A percentile compares a stretch with the other conserved stretches of the same genome.
Conservation (phyloP, 441 rosid genomes). For the Pelargonium exstipulatum region DNA sequence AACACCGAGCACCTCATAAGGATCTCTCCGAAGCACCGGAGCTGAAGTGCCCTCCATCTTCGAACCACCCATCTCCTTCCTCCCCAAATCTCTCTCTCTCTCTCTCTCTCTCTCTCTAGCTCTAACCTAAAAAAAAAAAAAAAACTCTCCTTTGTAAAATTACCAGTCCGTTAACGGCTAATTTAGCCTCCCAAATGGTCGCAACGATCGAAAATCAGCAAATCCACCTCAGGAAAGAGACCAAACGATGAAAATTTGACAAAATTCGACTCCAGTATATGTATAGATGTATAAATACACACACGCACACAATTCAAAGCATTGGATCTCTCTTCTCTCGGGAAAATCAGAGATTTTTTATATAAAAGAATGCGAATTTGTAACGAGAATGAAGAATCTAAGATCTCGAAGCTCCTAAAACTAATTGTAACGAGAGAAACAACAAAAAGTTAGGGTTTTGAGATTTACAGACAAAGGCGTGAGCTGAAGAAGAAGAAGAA, state of each 20-base stretch:
- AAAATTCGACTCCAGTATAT: neutral
- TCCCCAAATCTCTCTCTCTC: neutral
- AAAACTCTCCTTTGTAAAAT: neutral
- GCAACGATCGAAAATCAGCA: neutral
- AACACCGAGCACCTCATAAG: constrained; percentile 80
- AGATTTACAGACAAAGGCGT: constrained; percentile 12
- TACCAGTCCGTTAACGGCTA: neutral
- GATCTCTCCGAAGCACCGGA: constrained; percentile 65
- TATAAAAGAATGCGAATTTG: neutral
- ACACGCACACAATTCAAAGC: constrained; percentile 24
- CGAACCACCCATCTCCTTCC: constrained; percentile 44
- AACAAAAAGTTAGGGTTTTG: constrained; percentile 16
- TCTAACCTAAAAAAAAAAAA: neutral
- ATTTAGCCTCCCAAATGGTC: neutral
- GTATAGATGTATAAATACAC: no score
- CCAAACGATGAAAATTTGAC: neutral
- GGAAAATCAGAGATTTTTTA: constrained; percentile 20
- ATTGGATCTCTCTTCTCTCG: constrained; percentile 29
- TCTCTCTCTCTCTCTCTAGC: neutral
- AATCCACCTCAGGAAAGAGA: neutral
- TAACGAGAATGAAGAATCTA: neutral
- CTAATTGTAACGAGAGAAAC: neutral
- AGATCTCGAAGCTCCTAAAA: constrained; percentile 2
- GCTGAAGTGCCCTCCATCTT: constrained; percentile 65
- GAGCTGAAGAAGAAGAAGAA: no score